A percentile compares a stretch with the other conserved stretches of the same genome.
Conservation (phyloP, 306 rosid genomes). For the Senna tora region DNA sequence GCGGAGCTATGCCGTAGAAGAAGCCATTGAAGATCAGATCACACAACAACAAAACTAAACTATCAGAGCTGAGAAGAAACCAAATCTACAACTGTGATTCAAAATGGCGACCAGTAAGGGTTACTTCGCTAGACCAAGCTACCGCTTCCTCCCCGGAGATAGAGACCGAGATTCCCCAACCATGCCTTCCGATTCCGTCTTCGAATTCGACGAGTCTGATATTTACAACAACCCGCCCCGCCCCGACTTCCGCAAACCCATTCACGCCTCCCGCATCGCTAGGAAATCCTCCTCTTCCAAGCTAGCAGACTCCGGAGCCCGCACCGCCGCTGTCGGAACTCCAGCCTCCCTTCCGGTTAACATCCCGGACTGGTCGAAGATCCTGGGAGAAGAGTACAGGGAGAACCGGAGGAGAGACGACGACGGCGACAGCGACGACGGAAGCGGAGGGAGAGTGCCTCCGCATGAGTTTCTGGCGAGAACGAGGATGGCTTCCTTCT, state of each 20-base stretch:
- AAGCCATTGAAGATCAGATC: neutral
- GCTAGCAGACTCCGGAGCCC: constrained; percentile 38
- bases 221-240: constrained; percentile 50
- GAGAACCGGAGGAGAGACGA: constrained; percentile 42
- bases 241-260: constrained; percentile 57
- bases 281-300: constrained; percentile 43
- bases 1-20: constrained; percentile 25
- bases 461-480: constrained; percentile 86
- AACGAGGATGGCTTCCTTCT: constrained; percentile 75
- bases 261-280: constrained; percentile 33
- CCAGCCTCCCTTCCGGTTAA: constrained; percentile 70
- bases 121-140: constrained; percentile 51
- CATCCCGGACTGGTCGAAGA: constrained; percentile 88
- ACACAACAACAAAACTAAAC: neutral
- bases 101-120: constrained; percentile 62
- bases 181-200: constrained; percentile 49
- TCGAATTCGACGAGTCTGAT: constrained; percentile 75
- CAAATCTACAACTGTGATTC: neutral
- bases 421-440: constrained; percentile 37
- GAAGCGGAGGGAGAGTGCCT: constrained; percentile 52
- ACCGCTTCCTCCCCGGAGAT: constrained; percentile 55
- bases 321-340: constrained; percentile 31
- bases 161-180: constrained; percentile 37
- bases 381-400: constrained; percentile 64
- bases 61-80: no score